These are phyloP conservation scores for Anthoceros angustus DNA, from an alignment of 225 moss, liverwort and hornwort species.

Conservation along the genomic window DNA sequence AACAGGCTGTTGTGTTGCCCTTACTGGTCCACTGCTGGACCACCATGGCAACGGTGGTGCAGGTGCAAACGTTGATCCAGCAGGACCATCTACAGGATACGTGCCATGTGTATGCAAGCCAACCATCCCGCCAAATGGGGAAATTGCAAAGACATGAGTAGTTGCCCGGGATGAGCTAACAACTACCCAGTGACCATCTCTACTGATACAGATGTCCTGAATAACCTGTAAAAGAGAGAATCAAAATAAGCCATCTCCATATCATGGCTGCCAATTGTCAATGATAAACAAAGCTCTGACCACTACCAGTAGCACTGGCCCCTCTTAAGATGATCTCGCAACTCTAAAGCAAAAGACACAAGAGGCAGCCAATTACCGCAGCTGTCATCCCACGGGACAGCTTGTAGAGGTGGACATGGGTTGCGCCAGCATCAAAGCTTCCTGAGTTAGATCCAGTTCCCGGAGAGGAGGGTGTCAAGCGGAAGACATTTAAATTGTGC, in stretches of 20 bases:
- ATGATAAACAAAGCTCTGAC: neutral
- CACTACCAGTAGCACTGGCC: neutral
- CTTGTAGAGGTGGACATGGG: slow-evolving; percentile 80
- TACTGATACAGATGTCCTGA: slow-evolving; percentile 88
- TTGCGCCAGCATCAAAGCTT: slow-evolving; percentile 28
- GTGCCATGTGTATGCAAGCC: slow-evolving; percentile 88
- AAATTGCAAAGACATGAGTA: slow-evolving; percentile 81
- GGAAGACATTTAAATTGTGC: slow-evolving; percentile 93
- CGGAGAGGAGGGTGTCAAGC: slow-evolving; percentile 52
- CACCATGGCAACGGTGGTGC: slow-evolving; percentile 90
- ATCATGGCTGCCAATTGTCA: neutral
- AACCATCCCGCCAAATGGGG: slow-evolving; percentile 76
- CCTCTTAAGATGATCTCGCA: neutral
- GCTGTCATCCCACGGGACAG: slow-evolving; percentile 86
- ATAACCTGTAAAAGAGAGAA: slow-evolving; percentile 43
- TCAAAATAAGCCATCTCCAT: slow-evolving; percentile 3
- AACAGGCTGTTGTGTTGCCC: slow-evolving; percentile 38
- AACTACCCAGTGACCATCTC: slow-evolving; percentile 87
- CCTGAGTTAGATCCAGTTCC: slow-evolving; percentile 11
- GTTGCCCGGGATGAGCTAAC: slow-evolving; percentile 93
- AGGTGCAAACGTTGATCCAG: slow-evolving; percentile 54
- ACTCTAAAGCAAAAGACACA: neutral
- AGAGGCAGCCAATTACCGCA: slow-evolving; percentile 41
- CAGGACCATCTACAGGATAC: slow-evolving; percentile 60
- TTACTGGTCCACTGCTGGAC: slow-evolving; percentile 54